A percentile compares a stretch with the other conserved stretches of the same genome.
Conservation (phyloP, 1,139 yeast genomes). For the Taiozyma sp. region DNA sequence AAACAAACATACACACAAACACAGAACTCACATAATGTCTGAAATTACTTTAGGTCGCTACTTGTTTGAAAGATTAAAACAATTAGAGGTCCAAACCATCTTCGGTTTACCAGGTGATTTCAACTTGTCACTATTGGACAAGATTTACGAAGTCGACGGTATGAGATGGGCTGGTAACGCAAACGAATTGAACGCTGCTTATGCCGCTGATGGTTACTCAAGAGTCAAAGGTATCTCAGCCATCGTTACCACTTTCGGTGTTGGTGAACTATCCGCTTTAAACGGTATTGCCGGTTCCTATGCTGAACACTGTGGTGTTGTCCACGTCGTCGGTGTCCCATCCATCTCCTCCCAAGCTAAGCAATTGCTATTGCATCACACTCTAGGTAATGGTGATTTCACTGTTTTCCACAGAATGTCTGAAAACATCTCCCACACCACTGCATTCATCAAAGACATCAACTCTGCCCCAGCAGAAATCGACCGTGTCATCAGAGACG, state of each 20-base stretch:
- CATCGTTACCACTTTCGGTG: slow-evolving; percentile 37
- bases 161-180: slow-evolving; percentile 58
- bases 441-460: slow-evolving; percentile 59
- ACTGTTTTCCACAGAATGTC: slow-evolving; percentile 77
- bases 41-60: slow-evolving; percentile 53
- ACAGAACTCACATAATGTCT: slow-evolving; percentile 23
- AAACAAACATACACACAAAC: neutral
- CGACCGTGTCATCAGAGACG: slow-evolving; percentile 71
- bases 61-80: slow-evolving; percentile 45
- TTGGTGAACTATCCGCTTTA: slow-evolving; percentile 25
- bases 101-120: slow-evolving; percentile 83
- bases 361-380: slow-evolving; percentile 56
- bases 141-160: slow-evolving; percentile 55
- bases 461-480: slow-evolving; percentile 61
- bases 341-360: slow-evolving; percentile 62
- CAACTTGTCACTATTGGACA: slow-evolving; percentile 64
- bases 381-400: slow-evolving; percentile 82
- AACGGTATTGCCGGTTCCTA: slow-evolving; percentile 27
- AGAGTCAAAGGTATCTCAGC: slow-evolving; percentile 38
- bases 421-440: slow-evolving; percentile 60
- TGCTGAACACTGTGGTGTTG: slow-evolving; percentile 41
- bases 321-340: slow-evolving; percentile 39
- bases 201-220: slow-evolving; percentile 79
- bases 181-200: slow-evolving; percentile 63
- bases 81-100: slow-evolving; percentile 50